These are phyloP conservation scores for Coemansia sp. DNA, from an alignment of 192 early-diverging fungal species.

Conservation along the genomic window DNA sequence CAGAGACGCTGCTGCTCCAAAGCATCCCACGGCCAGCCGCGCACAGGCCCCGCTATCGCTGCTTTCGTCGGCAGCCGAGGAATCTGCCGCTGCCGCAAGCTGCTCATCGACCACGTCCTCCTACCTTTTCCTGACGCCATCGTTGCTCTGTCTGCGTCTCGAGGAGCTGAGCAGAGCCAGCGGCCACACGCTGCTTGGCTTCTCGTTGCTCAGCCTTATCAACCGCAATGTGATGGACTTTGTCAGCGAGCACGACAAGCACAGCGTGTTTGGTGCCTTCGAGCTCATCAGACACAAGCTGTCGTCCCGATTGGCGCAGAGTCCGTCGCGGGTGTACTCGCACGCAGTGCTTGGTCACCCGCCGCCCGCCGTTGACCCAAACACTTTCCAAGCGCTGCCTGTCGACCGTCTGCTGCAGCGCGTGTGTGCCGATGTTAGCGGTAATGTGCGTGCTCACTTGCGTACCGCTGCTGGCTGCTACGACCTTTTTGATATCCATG, in stretches of 20 bases:
- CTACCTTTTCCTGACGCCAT: conserved; percentile 46
- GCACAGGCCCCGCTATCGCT: conserved; percentile 11
- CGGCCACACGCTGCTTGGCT: conserved; percentile 29
- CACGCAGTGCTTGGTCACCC: conserved; percentile 22
- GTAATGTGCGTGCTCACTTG: conserved; percentile 34
- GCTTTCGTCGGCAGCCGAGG: conserved; percentile 9
- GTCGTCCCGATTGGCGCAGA: conserved; percentile 14
- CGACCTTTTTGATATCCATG: conserved; percentile 38
- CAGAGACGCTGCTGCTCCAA: not conserved
- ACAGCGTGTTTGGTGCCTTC: conserved; percentile 18
- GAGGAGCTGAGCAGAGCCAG: conserved; percentile 25
- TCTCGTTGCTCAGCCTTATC: conserved; percentile 48
- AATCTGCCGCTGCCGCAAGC: conserved; percentile 5
- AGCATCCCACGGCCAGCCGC: not conserved
- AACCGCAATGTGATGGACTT: conserved; percentile 50
- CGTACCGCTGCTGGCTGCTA: conserved; percentile 35
- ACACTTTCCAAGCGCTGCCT: conserved; percentile 39
- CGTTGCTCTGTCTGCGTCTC: conserved; percentile 41
- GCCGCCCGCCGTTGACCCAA: conserved; percentile 34
- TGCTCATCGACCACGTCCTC: conserved; percentile 5
- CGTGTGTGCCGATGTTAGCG: conserved; percentile 23
- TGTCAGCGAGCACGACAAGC: conserved; percentile 39
- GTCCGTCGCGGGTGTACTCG: conserved; percentile 19
- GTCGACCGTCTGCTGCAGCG: conserved; percentile 42
- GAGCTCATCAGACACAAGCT: conserved; percentile 16